These are phyloP conservation scores for Phytophthora colocasiae DNA, from an alignment of 352 stramenopile species.

Conservation along the genomic window DNA sequence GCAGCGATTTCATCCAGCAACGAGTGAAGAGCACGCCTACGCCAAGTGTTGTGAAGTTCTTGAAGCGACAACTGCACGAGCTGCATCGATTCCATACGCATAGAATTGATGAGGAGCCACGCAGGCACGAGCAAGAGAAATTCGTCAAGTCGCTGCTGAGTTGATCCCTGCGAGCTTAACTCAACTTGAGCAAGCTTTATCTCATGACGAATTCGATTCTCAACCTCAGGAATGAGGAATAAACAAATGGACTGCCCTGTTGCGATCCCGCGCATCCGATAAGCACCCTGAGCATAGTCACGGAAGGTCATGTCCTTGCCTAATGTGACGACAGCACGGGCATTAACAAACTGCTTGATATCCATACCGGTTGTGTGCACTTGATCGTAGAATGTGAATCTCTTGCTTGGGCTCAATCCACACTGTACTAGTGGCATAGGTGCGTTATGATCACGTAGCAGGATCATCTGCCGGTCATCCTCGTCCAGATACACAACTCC, in stretches of 20 bases:
- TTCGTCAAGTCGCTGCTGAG: constrained; percentile 52
- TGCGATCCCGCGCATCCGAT: constrained; percentile 92
- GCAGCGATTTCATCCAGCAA: constrained; percentile 82
- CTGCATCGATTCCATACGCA: constrained; percentile 99
- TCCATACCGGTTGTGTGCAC: constrained; percentile 95
- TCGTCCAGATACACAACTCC: constrained; percentile 93
- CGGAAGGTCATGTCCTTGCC: constrained; percentile 98
- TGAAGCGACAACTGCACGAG: constrained; percentile 97
- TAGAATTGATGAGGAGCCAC: constrained; percentile 99
- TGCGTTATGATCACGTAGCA: constrained; percentile 95
- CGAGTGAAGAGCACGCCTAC: constrained; percentile 94
- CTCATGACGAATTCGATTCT: constrained; percentile 88
- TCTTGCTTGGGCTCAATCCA: constrained; percentile 80
- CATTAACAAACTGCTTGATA: constrained; percentile 92
- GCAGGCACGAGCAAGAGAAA: constrained; percentile 86
- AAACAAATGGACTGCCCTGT: constrained; percentile 93
- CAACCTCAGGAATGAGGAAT: constrained; percentile 93
- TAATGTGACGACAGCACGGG: constrained; percentile 89
- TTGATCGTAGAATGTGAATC: constrained; percentile 95
- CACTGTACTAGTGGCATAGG: constrained; percentile 94
- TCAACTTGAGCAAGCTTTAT: constrained; percentile 55
- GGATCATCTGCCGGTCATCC: constrained; percentile 91
- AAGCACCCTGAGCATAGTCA: constrained; percentile 93
- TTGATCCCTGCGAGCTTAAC: constrained; percentile 23
- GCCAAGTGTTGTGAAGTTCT: constrained; percentile 98